phyloP scores from a whole-genome alignment of 768 basidiomycete species.

The Boletus pseudo-olivaceus region DNA sequence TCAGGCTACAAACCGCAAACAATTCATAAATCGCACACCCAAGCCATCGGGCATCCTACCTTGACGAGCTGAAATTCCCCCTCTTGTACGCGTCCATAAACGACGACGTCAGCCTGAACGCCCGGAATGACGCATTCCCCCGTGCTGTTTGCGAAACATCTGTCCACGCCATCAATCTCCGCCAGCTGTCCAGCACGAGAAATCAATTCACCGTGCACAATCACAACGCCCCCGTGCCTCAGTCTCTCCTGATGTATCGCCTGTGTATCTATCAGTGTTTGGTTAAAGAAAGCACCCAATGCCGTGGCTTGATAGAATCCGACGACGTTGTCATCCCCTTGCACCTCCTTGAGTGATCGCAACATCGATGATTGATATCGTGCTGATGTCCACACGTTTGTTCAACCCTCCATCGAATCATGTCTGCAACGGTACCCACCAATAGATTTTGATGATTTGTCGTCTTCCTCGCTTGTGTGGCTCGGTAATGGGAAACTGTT shows the following conservation, averaged over 20 bases:
- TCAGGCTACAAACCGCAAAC: slow-evolving; percentile 49
- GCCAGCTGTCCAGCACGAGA: neutral
- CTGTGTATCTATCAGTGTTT: slow-evolving; percentile 76
- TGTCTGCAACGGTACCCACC: slow-evolving; percentile 43
- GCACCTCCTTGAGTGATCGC: slow-evolving; percentile 84
- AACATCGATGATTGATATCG: slow-evolving; percentile 86
- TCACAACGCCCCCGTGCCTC: slow-evolving; percentile 79
- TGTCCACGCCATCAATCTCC: slow-evolving; percentile 30
- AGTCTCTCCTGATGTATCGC: slow-evolving; percentile 83
- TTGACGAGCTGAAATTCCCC: slow-evolving; percentile 79
- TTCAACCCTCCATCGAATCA: slow-evolving; percentile 1
- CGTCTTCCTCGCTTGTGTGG: slow-evolving; percentile 71
- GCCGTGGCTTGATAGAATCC: slow-evolving; percentile 93
- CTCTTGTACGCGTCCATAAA: slow-evolving; percentile 83
- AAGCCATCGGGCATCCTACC: slow-evolving; percentile 45
- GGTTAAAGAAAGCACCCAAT: slow-evolving; percentile 82
- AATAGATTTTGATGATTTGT: slow-evolving; percentile 72
- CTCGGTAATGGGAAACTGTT: slow-evolving; percentile 86
- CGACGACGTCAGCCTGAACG: slow-evolving; percentile 75
- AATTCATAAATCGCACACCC: neutral
- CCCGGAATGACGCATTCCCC: slow-evolving; percentile 86
- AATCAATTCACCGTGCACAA: slow-evolving; percentile 69
- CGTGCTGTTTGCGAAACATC: slow-evolving; percentile 75
- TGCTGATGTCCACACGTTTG: slow-evolving; percentile 37
- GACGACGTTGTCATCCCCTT: slow-evolving; percentile 86